Evolutionary conservation across 2,329 filamentous ascomycete genomes (phyloP).

Genomic region (Colletotrichum lentis): DNA sequence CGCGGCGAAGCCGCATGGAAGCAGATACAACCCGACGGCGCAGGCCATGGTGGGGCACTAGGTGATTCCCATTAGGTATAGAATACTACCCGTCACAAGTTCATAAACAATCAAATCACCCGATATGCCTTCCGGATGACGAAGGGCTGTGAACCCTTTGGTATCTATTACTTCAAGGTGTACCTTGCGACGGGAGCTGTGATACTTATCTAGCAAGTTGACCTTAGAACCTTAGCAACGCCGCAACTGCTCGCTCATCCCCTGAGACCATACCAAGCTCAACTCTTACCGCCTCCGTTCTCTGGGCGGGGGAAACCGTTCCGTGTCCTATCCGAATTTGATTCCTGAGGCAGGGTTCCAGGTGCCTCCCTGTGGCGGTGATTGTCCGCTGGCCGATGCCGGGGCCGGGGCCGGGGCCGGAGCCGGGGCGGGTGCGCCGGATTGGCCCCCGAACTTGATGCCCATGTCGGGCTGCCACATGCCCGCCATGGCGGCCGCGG

Average conservation of each 20-base stretch:
- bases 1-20: slow-evolving; percentile 48
- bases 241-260: slow-evolving; percentile 8
- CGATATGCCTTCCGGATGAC: too few species aligned
- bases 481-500: slow-evolving; percentile 54
- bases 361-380: slow-evolving; percentile 49
- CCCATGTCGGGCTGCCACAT: slow-evolving; percentile 85
- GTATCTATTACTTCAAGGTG: neutral
- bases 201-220: slow-evolving; percentile 21
- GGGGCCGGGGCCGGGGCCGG: slow-evolving; percentile 30
- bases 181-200: slow-evolving; percentile 17
- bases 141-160: neutral
- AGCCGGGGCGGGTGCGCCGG: slow-evolving; percentile 40
- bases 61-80: neutral
- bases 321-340: slow-evolving; percentile 56
- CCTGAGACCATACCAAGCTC: neutral
- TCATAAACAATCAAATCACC: too few species aligned
- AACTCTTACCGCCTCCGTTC: neutral
- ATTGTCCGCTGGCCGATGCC: slow-evolving; percentile 39
- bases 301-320: slow-evolving; percentile 24
- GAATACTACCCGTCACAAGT: neutral
- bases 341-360: slow-evolving; percentile 70
- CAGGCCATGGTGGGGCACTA: neutral
- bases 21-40: slow-evolving; percentile 43
- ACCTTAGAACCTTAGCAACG: slow-evolving; percentile 18
- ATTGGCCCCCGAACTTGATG: slow-evolving; percentile 73